Conservation (phyloP, 805 yeast species). For the Candida nanaspora region DNA sequence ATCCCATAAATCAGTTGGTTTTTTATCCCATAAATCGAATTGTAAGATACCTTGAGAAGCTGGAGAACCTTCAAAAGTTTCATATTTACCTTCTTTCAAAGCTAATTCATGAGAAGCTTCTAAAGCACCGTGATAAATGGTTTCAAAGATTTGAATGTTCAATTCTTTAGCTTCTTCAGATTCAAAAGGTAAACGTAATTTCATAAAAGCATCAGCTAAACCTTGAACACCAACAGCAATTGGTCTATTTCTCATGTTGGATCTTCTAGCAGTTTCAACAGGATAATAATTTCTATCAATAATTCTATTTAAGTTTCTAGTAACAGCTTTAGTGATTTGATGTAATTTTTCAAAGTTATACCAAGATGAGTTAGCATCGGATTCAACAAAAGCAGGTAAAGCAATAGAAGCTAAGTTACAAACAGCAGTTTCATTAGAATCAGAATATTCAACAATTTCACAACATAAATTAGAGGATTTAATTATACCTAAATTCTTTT, state of each 20-base stretch:
- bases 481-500: constrained; percentile 52
- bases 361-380: constrained; percentile 34
- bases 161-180: constrained; percentile 49
- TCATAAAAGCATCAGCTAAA: constrained; percentile 52
- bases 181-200: constrained; percentile 49
- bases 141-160: constrained; percentile 54
- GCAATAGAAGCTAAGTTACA: constrained; percentile 58
- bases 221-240: constrained; percentile 62
- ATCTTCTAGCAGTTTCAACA: constrained; percentile 43
- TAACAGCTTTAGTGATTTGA: constrained; percentile 45
- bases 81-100: constrained; percentile 41
- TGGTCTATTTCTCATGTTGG: constrained; percentile 54
- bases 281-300: constrained; percentile 53
- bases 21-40: constrained; percentile 51
- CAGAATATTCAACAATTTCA: constrained; percentile 55
- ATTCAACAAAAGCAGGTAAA: constrained; percentile 47
- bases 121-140: constrained; percentile 53
- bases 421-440: constrained; percentile 53
- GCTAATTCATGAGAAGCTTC: constrained; percentile 54
- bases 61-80: constrained; percentile 48
- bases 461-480: constrained; percentile 58
- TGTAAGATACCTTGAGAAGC: constrained; percentile 52
- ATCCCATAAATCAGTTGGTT: constrained; percentile 51
- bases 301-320: constrained; percentile 48
- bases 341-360: constrained; percentile 52